These are phyloP conservation scores for Penicillium fuscoglaucum DNA, from an alignment of 2,329 filamentous ascomycete genomes.

Conservation along the genomic window DNA sequence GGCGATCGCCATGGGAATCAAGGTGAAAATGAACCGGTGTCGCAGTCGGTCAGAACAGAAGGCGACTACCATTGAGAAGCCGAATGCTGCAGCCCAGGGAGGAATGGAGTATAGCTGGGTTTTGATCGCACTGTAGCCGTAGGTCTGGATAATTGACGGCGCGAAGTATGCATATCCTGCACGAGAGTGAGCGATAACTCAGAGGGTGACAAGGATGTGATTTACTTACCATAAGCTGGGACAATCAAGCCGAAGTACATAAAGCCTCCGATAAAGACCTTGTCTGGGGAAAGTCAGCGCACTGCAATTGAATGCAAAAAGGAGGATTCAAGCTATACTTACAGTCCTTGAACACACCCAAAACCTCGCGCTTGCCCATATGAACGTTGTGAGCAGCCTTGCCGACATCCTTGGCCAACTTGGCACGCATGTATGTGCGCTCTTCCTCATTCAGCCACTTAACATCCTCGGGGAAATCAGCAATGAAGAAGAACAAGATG, in stretches of 20 bases:
- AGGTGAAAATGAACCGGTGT: constrained; percentile 73
- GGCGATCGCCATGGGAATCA: constrained; percentile 66
- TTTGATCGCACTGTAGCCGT: constrained; percentile 59
- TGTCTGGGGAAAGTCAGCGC: constrained; percentile 42
- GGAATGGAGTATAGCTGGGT: constrained; percentile 55
- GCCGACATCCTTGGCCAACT: constrained; percentile 69
- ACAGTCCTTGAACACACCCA: constrained; percentile 68
- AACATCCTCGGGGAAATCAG: constrained; percentile 72
- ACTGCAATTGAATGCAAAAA: background rate
- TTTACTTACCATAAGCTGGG: constrained; percentile 62
- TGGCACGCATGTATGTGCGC: constrained; percentile 63
- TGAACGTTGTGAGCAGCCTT: constrained; percentile 63
- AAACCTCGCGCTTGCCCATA: constrained; percentile 60
- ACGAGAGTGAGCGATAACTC: constrained; percentile 11
- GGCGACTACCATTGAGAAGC: constrained; percentile 73
- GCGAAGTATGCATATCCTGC: constrained; percentile 71
- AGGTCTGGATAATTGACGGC: constrained; percentile 68
- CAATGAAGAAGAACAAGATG: constrained; percentile 64
- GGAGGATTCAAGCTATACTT: constrained; percentile 15
- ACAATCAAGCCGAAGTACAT: constrained; percentile 83
- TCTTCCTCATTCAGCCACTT: constrained; percentile 74
- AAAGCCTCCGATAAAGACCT: constrained; percentile 70
- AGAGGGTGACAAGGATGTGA: background rate
- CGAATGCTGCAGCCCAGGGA: constrained; percentile 72
- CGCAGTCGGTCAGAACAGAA: constrained; percentile 67